A percentile compares a stretch with the other conserved stretches of the same genome.
phyloP scores from a whole-genome alignment of 2,329 filamentous ascomycete genomes.

The Trichophyton schoenleinii region DNA sequence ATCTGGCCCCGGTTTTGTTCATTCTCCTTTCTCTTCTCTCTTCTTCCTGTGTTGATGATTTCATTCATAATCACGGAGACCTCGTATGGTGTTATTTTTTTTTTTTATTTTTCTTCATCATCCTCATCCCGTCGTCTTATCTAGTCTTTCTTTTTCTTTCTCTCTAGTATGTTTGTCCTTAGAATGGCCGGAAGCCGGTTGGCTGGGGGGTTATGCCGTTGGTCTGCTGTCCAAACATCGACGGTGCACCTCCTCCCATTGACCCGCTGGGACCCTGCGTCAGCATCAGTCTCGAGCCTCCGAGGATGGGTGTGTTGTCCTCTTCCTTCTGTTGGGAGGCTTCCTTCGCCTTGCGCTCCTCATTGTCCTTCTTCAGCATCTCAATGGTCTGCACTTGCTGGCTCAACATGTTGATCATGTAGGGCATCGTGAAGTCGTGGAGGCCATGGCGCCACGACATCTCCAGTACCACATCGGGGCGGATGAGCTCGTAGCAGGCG shows the following conservation, averaged over 20 bases:
- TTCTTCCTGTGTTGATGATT: too few relatives aligned
- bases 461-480: slow-evolving; percentile 83
- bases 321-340: slow-evolving; percentile 75
- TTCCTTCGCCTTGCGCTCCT: slow-evolving; percentile 66
- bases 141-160: background rate
- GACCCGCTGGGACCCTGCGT: slow-evolving; percentile 62
- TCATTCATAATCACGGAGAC: background rate
- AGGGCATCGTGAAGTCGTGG: slow-evolving; percentile 96
- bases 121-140: background rate
- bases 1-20: background rate
- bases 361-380: slow-evolving; percentile 83
- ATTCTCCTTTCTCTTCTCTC: too few relatives aligned
- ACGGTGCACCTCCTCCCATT: slow-evolving; percentile 30
- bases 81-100: background rate
- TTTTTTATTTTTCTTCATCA: background rate
- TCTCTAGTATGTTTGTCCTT: slow-evolving; percentile 11
- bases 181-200: slow-evolving; percentile 58
- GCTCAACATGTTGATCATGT: slow-evolving; percentile 96
- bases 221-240: slow-evolving; percentile 53
- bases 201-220: slow-evolving; percentile 85
- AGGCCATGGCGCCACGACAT: slow-evolving; percentile 94
- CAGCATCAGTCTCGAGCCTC: slow-evolving; percentile 80
- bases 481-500: slow-evolving; percentile 93
- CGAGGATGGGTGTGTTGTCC: slow-evolving; percentile 85
- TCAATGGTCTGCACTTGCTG: slow-evolving; percentile 83